Conservation (phyloP, 2,329 filamentous ascomycete genomes). For the Pestalotiopsis sp. region DNA sequence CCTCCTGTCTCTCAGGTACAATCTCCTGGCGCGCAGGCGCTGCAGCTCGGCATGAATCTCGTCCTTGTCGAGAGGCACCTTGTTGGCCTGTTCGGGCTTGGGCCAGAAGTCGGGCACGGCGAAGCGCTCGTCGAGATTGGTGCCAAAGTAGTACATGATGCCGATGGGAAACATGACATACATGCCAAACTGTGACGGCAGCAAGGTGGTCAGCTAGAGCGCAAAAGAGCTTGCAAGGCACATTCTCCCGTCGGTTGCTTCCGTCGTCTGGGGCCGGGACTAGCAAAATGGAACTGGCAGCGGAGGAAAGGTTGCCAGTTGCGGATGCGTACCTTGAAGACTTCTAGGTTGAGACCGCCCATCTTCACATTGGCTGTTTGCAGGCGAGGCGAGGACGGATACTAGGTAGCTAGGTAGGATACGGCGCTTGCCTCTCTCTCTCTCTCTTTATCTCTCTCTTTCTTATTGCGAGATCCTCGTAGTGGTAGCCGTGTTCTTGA, state of each 20-base stretch:
- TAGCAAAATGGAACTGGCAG: slow-evolving; percentile 1
- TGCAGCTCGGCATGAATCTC: slow-evolving; percentile 84
- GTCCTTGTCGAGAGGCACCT: slow-evolving; percentile 74
- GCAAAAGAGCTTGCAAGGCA: not conserved
- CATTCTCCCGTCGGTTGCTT: not conserved
- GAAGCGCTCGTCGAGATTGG: slow-evolving; percentile 94
- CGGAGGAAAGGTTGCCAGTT: slow-evolving; percentile 5
- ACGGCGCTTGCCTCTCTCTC: too few species aligned
- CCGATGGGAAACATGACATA: slow-evolving; percentile 99
- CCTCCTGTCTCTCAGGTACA: slow-evolving; percentile 78
- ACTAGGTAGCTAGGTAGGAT: not conserved
- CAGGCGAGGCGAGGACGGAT: not conserved
- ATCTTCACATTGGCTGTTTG: slow-evolving; percentile 45
- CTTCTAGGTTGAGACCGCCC: slow-evolving; percentile 87
- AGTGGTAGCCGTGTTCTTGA: too few species aligned
- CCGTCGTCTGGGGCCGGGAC: slow-evolving; percentile 2
- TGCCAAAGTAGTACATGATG: slow-evolving; percentile 99
- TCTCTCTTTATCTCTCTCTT: too few species aligned
- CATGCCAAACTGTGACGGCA: slow-evolving; percentile 79
- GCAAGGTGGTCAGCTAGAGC: not conserved
- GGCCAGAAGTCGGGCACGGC: slow-evolving; percentile 93
- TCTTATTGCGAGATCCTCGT: too few species aligned
- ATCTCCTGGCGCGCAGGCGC: slow-evolving; percentile 62
- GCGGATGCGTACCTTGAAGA: slow-evolving; percentile 75
- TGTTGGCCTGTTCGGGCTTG: slow-evolving; percentile 74